These are phyloP conservation scores for Xylariaceae sp. DNA, from an alignment of 2,329 filamentous ascomycete genomes.

Conservation along the genomic window DNA sequence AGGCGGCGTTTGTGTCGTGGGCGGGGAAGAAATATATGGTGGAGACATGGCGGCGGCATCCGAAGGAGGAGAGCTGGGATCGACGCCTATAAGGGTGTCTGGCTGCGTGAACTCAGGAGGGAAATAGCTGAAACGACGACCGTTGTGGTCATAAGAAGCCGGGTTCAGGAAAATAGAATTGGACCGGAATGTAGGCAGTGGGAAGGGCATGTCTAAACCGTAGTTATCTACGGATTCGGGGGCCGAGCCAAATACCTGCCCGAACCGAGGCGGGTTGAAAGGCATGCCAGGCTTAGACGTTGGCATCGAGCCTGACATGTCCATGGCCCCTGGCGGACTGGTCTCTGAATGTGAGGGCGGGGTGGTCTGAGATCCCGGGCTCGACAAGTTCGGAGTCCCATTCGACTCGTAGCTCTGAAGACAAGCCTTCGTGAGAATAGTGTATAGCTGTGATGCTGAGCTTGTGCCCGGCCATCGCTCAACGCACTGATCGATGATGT, in stretches of 20 bases:
- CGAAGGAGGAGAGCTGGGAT: constrained; percentile 29
- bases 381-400: constrained; percentile 35
- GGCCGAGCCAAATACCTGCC: constrained; percentile 52
- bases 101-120: constrained; percentile 49
- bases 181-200: constrained; percentile 54
- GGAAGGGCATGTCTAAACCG: constrained; percentile 39
- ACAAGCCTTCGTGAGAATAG: constrained; percentile 78
- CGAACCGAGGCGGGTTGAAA: constrained; percentile 52
- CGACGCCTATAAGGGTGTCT: constrained; percentile 30
- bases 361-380: constrained; percentile 36
- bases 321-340: constrained; percentile 43
- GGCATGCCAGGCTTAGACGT: constrained; percentile 32
- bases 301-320: constrained; percentile 35
- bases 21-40: constrained; percentile 28
- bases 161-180: constrained; percentile 62
- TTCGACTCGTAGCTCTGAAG: constrained; percentile 76
- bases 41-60: constrained; percentile 29
- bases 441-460: constrained; percentile 78
- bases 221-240: constrained; percentile 49
- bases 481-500: constrained; percentile 72
- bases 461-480: constrained; percentile 89
- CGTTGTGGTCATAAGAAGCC: constrained; percentile 47
- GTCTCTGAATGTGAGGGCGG: constrained; percentile 45
- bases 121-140: constrained; percentile 59
- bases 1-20: constrained; percentile 28